phyloP scores from a whole-genome alignment of 176 grass and related monocot genomes.

The Zoysia japonica region DNA sequence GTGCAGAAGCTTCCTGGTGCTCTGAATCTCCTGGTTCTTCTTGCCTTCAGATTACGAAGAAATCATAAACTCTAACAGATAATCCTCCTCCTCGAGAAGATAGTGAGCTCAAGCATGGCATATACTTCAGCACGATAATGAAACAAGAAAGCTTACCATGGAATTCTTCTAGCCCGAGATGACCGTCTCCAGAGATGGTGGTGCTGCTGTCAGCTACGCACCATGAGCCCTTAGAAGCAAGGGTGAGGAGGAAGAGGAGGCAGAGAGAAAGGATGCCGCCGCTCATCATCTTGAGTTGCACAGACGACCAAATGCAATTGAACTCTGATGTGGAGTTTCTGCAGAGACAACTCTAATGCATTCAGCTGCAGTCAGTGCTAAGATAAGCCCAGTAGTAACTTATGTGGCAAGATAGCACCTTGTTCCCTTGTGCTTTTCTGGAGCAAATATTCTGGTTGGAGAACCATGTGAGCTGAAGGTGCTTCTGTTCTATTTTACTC shows the following conservation, averaged over 20 bases:
- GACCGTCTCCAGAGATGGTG: background rate
- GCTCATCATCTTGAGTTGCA: slow-evolving; percentile 46
- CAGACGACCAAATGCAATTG: slow-evolving; percentile 20
- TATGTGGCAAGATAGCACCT: slow-evolving; percentile 1
- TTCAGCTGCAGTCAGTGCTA: background rate
- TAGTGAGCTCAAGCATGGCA: background rate
- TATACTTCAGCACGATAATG: background rate
- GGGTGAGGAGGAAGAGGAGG: slow-evolving; percentile 29
- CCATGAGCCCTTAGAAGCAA: slow-evolving; percentile 39
- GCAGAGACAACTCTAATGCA: slow-evolving; percentile 36
- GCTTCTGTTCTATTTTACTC: slow-evolving; percentile 7
- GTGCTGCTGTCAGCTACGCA: slow-evolving; percentile 28
- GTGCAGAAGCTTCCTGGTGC: slow-evolving; percentile 28
- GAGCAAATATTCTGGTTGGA: background rate
- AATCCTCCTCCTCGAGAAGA: background rate
- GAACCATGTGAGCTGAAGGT: slow-evolving; percentile 23
- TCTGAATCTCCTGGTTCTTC: slow-evolving; percentile 13
- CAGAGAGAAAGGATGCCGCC: slow-evolving; percentile 18
- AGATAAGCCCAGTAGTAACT: slow-evolving; percentile 5
- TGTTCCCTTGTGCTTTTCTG: slow-evolving; percentile 30
- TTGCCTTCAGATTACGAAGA: slow-evolving; percentile 16
- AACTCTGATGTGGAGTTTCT: slow-evolving; percentile 4
- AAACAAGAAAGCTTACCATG: slow-evolving; percentile 4
- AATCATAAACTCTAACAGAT: background rate
- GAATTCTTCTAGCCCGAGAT: slow-evolving; percentile 19